Evolutionary conservation across 2,329 filamentous ascomycete genomes (phyloP).

Genomic region (Trichoderma polysporum): DNA sequence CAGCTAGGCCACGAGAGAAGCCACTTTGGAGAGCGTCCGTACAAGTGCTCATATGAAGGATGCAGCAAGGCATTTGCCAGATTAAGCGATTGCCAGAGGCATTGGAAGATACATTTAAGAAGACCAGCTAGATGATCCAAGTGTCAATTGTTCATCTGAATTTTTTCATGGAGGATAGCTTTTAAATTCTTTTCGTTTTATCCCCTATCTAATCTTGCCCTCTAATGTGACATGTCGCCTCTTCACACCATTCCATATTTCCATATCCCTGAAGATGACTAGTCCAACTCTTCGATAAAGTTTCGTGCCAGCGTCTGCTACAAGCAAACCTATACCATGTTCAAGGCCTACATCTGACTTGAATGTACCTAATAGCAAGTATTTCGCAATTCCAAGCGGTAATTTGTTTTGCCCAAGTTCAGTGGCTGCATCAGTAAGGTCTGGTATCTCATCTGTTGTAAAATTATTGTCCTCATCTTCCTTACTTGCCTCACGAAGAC

Average conservation of each 20-base stretch:
- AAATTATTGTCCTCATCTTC: fast-evolving
- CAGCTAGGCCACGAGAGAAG: not conserved
- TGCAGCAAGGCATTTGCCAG: not conserved
- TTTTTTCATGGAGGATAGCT: not conserved
- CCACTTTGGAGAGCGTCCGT: constrained; percentile 8
- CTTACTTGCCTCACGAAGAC: not conserved
- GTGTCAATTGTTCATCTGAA: not conserved
- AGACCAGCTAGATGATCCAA: not conserved
- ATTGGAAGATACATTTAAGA: not conserved
- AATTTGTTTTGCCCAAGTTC: not conserved
- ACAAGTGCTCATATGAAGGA: not conserved
- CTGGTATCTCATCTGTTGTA: not conserved
- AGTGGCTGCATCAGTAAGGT: not conserved
- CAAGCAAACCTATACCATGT: not conserved
- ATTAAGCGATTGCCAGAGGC: not conserved
- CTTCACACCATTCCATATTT: not conserved
- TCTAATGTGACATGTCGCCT: not conserved
- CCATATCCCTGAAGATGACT: not conserved
- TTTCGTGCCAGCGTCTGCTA: not conserved
- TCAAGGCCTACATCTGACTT: not conserved
- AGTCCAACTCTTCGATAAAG: not conserved
- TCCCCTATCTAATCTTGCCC: not conserved
- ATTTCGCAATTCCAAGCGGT: not conserved
- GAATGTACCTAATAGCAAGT: not conserved
- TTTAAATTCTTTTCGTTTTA: not conserved